Evolutionary conservation across 208 protist species (phyloP), one percentile per base, ranked within the genome.

Genomic region (Strigomonas culicis): DNA sequence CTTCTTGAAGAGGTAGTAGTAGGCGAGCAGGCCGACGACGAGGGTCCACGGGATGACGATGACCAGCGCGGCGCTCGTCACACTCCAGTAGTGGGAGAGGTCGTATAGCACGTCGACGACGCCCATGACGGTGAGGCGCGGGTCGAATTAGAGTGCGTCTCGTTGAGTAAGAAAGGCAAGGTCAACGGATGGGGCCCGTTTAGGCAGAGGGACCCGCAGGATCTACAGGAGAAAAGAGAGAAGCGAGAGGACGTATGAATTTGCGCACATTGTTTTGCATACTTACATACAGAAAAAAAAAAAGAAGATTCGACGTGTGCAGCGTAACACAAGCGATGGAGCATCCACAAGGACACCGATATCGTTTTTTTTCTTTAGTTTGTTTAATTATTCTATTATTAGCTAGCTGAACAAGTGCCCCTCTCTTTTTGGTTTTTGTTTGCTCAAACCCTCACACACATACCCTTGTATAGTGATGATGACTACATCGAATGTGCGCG

Each of bases 1-100:
- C 13, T 78, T 72, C 41, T 81, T 77, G 57, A 79, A 82, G 34
- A 78, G 66, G 44, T 47, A 77, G 70, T 82, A 87, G 62, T 77
- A 77, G 10, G 79, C 44, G 13, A 58, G 72, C 59, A 79, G 84
- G 27, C 68, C 4, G 4, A 78, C 31, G 43, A 82, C 71, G 19
- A 79, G n/a, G 0, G 76, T 7, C 74, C 77, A 87, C 43, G 84
- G 84, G 2, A 84, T 27, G 32, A 71, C 47, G 11, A 84, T 44
- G 8, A 75, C 70, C 28, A 78, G 25, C 4, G 72, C 2, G 13
- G 64, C 27, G 59, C 66, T 63, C 32, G 65, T 25, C 24, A 65
- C 36, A 39, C 53, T 62, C 68, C 67, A 82, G 0, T 74, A 44
- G 25, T 66, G 32, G 59, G 68, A 46, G 24, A 62, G 60, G 1